These are phyloP conservation scores for Plasmopara viticola DNA, from an alignment of 352 stramenopile genomes.

Conservation along the genomic window DNA sequence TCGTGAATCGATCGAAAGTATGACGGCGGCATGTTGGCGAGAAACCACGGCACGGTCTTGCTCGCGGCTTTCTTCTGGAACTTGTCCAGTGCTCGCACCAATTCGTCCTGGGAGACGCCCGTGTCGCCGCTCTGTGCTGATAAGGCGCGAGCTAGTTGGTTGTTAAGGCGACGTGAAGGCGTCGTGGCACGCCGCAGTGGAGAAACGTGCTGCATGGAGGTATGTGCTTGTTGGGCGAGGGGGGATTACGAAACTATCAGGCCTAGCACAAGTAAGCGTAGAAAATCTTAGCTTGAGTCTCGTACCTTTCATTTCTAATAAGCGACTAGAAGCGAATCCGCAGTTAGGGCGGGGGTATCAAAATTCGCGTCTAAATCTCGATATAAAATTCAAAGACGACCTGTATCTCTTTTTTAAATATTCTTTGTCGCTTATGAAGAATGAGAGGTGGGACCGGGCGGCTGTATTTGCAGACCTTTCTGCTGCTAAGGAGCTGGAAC, in stretches of 20 bases:
- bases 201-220: conserved; percentile 19
- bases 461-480: too few species aligned
- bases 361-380: too few species aligned
- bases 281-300: too few species aligned
- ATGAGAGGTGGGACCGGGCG: too few species aligned
- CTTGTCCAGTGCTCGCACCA: conserved; percentile 33
- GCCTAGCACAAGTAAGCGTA: too few species aligned
- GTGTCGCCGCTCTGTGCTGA: conserved; percentile 9
- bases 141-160: conserved; percentile 9
- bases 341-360: too few species aligned
- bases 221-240: neutral
- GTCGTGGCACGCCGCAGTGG: conserved; percentile 10
- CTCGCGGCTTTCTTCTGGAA: conserved; percentile 61
- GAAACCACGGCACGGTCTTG: conserved; percentile 85
- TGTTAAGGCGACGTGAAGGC: neutral
- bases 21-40: conserved; percentile 85
- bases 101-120: conserved; percentile 4
- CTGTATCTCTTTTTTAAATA: too few species aligned
- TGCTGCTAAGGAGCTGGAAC: too few species aligned
- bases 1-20: conserved; percentile 86
- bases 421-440: too few species aligned
- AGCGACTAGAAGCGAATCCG: too few species aligned
- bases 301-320: too few species aligned
- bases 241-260: neutral
- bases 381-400: too few species aligned